phyloP scores from a whole-genome alignment of 1,284 basidiomycete species.

The Limonomyces culmigenus region DNA sequence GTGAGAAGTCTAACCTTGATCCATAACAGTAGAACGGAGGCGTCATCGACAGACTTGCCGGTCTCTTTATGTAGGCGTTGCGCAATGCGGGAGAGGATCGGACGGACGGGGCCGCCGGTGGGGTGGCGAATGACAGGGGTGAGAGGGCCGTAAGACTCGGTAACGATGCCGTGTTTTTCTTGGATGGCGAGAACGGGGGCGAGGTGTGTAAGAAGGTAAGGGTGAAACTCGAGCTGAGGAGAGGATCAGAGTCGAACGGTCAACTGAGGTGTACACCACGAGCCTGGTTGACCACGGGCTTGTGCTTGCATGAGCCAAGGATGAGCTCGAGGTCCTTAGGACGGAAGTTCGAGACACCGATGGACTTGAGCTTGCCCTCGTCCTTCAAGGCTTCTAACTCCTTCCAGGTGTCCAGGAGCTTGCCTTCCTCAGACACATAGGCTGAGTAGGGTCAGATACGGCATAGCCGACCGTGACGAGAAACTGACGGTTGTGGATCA shows the following conservation, averaged over 20 bases:
- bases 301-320: slow-evolving; percentile 31
- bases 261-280: neutral
- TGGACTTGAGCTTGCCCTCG: slow-evolving; percentile 26
- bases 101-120: slow-evolving; percentile 9
- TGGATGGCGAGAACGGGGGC: slow-evolving; percentile 8
- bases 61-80: slow-evolving; percentile 10
- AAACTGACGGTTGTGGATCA: slow-evolving; percentile 10
- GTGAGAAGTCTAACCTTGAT: slow-evolving; percentile 41
- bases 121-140: slow-evolving; percentile 9
- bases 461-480: neutral
- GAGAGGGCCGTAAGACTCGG: slow-evolving; percentile 9
- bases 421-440: slow-evolving; percentile 11
- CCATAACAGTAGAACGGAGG: slow-evolving; percentile 21
- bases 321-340: slow-evolving; percentile 45
- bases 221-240: slow-evolving; percentile 10
- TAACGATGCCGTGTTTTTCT: slow-evolving; percentile 8
- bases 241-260: neutral
- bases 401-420: slow-evolving; percentile 21
- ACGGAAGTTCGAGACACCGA: slow-evolving; percentile 64
- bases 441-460: slow-evolving; percentile 18
- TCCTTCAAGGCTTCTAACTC: slow-evolving; percentile 19
- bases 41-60: slow-evolving; percentile 15
- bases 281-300: slow-evolving; percentile 52
- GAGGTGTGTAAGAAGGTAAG: slow-evolving; percentile 8
- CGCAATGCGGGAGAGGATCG: slow-evolving; percentile 16